These are phyloP conservation scores for Wallemia ichthyophaga DNA, from an alignment of 1,284 basidiomycete genomes.

Conservation along the genomic window DNA sequence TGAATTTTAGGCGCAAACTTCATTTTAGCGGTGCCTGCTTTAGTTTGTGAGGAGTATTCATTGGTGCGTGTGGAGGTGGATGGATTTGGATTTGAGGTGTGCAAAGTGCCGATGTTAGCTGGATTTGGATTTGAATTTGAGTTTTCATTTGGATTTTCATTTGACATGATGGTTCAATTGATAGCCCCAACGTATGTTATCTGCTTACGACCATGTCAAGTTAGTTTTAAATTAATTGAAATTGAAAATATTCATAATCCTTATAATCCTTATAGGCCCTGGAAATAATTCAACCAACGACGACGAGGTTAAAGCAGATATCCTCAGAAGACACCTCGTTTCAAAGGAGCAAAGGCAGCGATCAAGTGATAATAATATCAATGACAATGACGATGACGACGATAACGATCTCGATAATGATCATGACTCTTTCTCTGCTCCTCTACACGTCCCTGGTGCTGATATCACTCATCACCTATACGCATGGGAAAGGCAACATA, in stretches of 20 bases:
- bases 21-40: not conserved
- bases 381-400: constrained; percentile 8
- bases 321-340: constrained; percentile 49
- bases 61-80: not conserved
- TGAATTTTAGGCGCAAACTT: not conserved
- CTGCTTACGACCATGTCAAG: too few species aligned
- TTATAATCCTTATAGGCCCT: too few species aligned
- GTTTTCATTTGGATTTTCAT: not conserved
- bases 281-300: constrained; percentile 8
- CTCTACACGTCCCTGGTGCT: not conserved
- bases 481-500: constrained; percentile 61
- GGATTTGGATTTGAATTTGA: too few species aligned
- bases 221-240: too few species aligned
- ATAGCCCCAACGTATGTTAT: not conserved
- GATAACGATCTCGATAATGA: constrained; percentile 8
- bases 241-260: too few species aligned
- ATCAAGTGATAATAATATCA: constrained; percentile 3
- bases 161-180: not conserved
- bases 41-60: not conserved
- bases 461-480: constrained; percentile 38
- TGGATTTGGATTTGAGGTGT: not conserved
- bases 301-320: constrained; percentile 52
- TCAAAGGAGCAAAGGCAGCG: constrained; percentile 26
- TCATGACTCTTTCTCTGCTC: constrained; percentile 8
- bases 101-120: not conserved